A percentile compares a stretch with the other conserved stretches of the same genome.
Conservation (phyloP, 306 rosid genomes). For the Psophocarpus tetragonolobus region DNA sequence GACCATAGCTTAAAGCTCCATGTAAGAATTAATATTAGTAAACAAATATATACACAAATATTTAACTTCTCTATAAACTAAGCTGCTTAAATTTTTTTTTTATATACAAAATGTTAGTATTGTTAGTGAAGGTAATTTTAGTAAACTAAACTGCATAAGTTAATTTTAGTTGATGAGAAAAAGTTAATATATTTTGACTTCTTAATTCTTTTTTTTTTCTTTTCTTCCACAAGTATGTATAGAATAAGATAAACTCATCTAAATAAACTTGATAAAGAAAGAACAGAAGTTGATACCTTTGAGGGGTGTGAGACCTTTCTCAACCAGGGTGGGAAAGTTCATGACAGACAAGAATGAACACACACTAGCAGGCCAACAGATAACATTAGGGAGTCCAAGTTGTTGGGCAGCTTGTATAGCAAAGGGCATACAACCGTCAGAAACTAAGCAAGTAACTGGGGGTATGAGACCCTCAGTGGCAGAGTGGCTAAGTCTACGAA, state of each 20-base stretch:
- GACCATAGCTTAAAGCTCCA: neutral
- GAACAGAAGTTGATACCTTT: slow-evolving; percentile 12
- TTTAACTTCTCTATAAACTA: neutral
- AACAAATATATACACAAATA: neutral
- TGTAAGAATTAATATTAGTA: neutral
- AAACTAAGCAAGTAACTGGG: slow-evolving; percentile 27
- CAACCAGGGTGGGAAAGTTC: neutral
- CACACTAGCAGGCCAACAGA: neutral
- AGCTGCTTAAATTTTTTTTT: neutral
- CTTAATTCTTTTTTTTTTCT: neutral
- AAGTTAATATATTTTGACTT: neutral
- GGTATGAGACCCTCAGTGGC: slow-evolving; percentile 9
- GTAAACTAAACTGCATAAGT: neutral
- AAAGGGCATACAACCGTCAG: slow-evolving; percentile 15
- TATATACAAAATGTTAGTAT: too few species aligned
- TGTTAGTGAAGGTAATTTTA: too few species aligned
- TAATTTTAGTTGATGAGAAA: neutral
- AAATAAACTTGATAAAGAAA: neutral
- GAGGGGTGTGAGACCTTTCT: slow-evolving; percentile 28
- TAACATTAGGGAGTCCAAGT: slow-evolving; percentile 20
- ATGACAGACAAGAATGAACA: neutral
- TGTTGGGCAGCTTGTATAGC: slow-evolving; percentile 31
- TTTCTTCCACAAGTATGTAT: neutral
- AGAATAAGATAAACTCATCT: neutral
- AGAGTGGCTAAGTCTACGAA: slow-evolving; percentile 2